Conservation (phyloP, 306 rosid species). For the Quercus dentata region DNA sequence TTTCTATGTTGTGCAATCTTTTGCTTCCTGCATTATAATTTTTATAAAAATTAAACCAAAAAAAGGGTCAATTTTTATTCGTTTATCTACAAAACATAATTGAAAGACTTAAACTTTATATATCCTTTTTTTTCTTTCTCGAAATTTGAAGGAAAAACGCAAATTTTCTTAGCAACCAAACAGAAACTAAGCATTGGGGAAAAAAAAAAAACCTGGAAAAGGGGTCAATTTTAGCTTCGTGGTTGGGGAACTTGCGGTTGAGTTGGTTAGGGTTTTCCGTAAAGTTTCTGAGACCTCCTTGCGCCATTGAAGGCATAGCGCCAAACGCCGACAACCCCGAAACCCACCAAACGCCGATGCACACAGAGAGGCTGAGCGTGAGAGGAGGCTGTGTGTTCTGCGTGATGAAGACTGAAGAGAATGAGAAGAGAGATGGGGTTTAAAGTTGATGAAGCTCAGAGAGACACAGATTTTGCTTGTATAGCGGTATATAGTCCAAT, state of each 20-base stretch:
- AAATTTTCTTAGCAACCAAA: not conserved
- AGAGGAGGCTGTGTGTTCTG: too few relatives aligned
- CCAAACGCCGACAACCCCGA: too few relatives aligned
- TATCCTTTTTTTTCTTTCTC: too few relatives aligned
- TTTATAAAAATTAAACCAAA: not conserved
- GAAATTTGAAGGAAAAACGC: too few relatives aligned
- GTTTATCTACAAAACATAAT: not conserved
- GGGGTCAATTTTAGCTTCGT: conserved; percentile 27
- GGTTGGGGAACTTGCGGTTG: conserved; percentile 23
- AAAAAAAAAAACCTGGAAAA: conserved; percentile 25
- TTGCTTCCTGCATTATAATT: conserved; percentile 48
- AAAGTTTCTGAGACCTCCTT: conserved; percentile 25
- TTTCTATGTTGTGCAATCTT: conserved; percentile 60
- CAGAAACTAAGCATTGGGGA: not conserved
- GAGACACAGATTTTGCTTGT: too few relatives aligned
- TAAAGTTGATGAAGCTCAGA: too few relatives aligned
- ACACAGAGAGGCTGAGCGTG: too few relatives aligned
- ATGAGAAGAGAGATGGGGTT: too few relatives aligned
- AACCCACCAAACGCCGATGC: too few relatives aligned
- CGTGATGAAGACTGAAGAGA: too few relatives aligned
- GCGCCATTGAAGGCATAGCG: conserved; percentile 47
- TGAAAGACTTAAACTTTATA: not conserved
- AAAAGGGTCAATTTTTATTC: not conserved
- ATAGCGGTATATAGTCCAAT: too few relatives aligned
- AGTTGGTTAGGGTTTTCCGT: conserved; percentile 1